These are phyloP conservation scores for Trichoderma simmonsii DNA, from an alignment of 2,329 filamentous ascomycete species.

Conservation along the genomic window DNA sequence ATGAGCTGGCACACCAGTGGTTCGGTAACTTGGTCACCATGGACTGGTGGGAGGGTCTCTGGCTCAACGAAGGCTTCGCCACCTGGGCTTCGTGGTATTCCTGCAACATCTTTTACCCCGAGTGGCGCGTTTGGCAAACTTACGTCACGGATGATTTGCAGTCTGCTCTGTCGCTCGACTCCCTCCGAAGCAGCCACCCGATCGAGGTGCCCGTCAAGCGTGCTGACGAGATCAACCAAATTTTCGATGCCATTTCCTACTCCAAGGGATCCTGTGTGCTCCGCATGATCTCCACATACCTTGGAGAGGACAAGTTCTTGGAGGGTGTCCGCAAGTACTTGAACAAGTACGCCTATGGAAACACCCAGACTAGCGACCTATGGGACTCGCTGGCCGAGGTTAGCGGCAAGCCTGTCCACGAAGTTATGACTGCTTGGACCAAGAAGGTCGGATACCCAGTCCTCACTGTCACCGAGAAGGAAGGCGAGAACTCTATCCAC, in stretches of 20 bases:
- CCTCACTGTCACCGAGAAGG: constrained; percentile 69
- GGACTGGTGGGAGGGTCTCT: constrained; percentile 98
- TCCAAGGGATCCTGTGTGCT: constrained; percentile 94
- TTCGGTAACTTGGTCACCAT: constrained; percentile 97
- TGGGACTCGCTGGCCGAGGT: constrained; percentile 86
- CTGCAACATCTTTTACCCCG: constrained; percentile 91
- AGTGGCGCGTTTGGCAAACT: constrained; percentile 97
- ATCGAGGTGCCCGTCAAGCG: constrained; percentile 96
- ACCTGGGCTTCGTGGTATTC: constrained; percentile 60
- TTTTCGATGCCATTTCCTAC: constrained; percentile 97
- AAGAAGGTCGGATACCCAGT: constrained; percentile 95
- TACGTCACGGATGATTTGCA: constrained; percentile 93
- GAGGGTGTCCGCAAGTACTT: constrained; percentile 88
- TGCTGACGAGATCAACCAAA: constrained; percentile 95
- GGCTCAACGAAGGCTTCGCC: constrained; percentile 93
- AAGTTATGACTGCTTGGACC: constrained; percentile 94
- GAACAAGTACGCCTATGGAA: constrained; percentile 95
- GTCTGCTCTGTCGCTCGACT: constrained; percentile 82
- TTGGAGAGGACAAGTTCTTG: constrained; percentile 89
- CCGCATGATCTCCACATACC: constrained; percentile 93
- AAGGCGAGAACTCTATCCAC: constrained; percentile 68
- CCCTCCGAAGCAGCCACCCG: constrained; percentile 88
- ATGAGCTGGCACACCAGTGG: constrained; percentile 97
- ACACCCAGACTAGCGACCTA: constrained; percentile 86
- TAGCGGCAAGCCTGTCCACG: constrained; percentile 84